Evolutionary conservation across 768 basidiomycete species (phyloP).

Genomic region (Kwoniella dejecticola): DNA sequence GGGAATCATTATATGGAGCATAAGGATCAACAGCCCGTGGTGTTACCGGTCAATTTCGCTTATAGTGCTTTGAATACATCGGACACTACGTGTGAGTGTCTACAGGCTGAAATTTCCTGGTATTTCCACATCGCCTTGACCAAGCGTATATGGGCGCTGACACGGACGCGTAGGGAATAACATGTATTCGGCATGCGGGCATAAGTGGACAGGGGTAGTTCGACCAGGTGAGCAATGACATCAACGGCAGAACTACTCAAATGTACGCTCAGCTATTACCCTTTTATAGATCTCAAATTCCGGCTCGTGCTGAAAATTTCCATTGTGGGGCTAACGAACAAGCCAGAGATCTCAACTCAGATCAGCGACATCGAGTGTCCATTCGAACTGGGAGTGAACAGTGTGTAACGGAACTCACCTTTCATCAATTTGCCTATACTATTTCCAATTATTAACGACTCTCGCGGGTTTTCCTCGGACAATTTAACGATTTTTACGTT

Average conservation of each 20-base stretch:
- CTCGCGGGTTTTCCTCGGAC: too few species aligned
- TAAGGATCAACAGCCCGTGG: conserved; percentile 66
- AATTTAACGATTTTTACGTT: background rate
- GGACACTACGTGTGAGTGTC: conserved; percentile 73
- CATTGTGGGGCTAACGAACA: conserved; percentile 68
- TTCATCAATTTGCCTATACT: too few species aligned
- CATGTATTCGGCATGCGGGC: conserved; percentile 52
- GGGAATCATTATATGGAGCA: conserved; percentile 64
- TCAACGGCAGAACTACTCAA: too few species aligned
- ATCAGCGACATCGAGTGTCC: conserved; percentile 72
- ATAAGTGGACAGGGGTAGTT: conserved; percentile 48
- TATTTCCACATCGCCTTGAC: background rate
- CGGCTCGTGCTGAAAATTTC: conserved; percentile 68
- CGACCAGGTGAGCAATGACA: conserved; percentile 38
- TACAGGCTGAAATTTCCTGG: background rate
- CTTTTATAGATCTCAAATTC: conserved; percentile 62
- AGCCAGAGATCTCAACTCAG: conserved; percentile 62
- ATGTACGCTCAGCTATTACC: too few species aligned
- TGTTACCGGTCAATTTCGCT: conserved; percentile 78
- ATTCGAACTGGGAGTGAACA: conserved; percentile 56
- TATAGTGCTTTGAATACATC: conserved; percentile 76
- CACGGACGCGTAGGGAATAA: conserved; percentile 41
- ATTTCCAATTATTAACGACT: too few species aligned
- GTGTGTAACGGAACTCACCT: too few species aligned
- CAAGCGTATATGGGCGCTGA: background rate